Percentiles rank a stretch among this genome's conserved stretches.
phyloP scores from a whole-genome alignment of 176 grass and related monocot genomes.

The Calamus simplicifolius region DNA sequence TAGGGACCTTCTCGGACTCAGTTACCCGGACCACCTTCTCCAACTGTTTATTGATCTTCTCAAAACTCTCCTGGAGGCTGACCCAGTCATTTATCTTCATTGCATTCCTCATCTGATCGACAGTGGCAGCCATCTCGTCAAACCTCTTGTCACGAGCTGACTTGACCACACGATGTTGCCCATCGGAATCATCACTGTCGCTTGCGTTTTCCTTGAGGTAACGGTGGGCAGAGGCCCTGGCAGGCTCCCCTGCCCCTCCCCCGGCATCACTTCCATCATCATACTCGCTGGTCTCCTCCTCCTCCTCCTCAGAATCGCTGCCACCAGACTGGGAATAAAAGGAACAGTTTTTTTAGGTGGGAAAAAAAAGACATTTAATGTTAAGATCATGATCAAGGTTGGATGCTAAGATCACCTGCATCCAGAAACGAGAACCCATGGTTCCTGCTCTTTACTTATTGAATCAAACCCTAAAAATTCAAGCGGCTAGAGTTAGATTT shows the following conservation, averaged over 20 bases:
- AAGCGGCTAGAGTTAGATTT: no score
- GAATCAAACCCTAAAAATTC: no score
- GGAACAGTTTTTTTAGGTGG: neutral
- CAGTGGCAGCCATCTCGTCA: slow-evolving; percentile 77
- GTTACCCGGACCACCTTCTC: slow-evolving; percentile 87
- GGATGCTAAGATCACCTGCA: slow-evolving; percentile 30
- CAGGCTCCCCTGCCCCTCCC: neutral
- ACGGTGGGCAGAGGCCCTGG: slow-evolving; percentile 6
- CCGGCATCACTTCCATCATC: slow-evolving; percentile 14
- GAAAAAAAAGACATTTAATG: no score
- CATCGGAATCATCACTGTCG: slow-evolving; percentile 76
- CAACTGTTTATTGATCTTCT: slow-evolving; percentile 94
- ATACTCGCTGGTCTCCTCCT: slow-evolving; percentile 30
- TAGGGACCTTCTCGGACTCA: slow-evolving; percentile 64
- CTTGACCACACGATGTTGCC: slow-evolving; percentile 55
- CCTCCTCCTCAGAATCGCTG: slow-evolving; percentile 75
- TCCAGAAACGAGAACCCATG: slow-evolving; percentile 93
- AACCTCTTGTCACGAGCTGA: slow-evolving; percentile 73
- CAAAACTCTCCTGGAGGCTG: slow-evolving; percentile 81
- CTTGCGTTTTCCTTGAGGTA: slow-evolving; percentile 43
- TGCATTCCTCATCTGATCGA: slow-evolving; percentile 92
- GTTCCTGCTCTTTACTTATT: slow-evolving; percentile 3
- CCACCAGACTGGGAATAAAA: slow-evolving; percentile 40
- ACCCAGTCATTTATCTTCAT: slow-evolving; percentile 99
- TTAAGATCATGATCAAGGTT: neutral